Evolutionary conservation across 768 basidiomycete genomes (phyloP), one percentile per base, ranked within the genome.

Genomic region (Suillus plorans): DNA sequence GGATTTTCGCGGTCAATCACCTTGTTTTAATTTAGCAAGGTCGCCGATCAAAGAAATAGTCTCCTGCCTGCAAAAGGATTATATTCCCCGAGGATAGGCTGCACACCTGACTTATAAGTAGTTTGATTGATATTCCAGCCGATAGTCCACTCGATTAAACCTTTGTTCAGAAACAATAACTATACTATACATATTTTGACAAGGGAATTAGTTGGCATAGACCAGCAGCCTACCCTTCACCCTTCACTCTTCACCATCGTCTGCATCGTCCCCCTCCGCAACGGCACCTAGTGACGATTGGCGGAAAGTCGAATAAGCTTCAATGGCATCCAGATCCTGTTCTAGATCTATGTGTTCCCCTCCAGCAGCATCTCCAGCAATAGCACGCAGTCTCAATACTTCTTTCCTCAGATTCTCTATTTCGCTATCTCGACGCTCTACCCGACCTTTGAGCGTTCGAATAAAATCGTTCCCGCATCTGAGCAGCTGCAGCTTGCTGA

Each of bases 391-490:
- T 64, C 87, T 79, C 68, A 73, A 72, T 34, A 97, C 83, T 75
- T 95, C 94, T 67, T 72, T 74, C 67, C 93, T 81, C 72, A 97
- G 73, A 71, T 70, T 79, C 64, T 73, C 80, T 69, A 97, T 91
- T 78, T 95, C 94, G 55, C 82, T 84, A 71, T 97, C 94, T 67
- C 95, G 78, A 71, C 91, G 82, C 62, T 92, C 89, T 58, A 96
- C 85, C 37, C 91, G 85, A 20, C 80, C 88, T 66, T 91, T 91
- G 70, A 97, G 82, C 66, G 85, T 79, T 68, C 89, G 82, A 67
- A 98, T 89, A 73, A 84, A 96, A 74, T 95, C 91, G 75, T 98
- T 98, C 42, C 92, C 92, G 71, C 93, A 96, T 65, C 94, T 88
- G 63, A 98, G 77, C 44, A 98, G 79, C 77, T 97, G 95, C 63